Evolutionary conservation across 768 basidiomycete genomes (phyloP).

Genomic region (Guyanaporus albipodus): DNA sequence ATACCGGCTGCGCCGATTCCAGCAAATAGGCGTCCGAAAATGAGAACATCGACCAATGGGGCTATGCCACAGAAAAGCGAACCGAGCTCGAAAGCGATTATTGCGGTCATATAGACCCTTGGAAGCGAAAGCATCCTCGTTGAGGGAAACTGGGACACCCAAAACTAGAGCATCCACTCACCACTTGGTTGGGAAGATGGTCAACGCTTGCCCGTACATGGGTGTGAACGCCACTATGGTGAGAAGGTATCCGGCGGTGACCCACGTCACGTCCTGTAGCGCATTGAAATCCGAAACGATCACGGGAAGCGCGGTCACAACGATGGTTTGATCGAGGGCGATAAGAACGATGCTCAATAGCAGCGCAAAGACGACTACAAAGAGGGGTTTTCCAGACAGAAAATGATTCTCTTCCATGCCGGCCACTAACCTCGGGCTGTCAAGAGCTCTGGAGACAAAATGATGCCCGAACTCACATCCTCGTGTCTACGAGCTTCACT

Average conservation of each 20-base stretch:
- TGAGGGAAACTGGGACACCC: neutral
- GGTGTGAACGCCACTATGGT: conserved; percentile 36
- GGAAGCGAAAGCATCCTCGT: conserved; percentile 35
- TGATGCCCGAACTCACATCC: neutral
- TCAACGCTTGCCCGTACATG: conserved; percentile 8
- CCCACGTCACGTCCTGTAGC: conserved; percentile 41
- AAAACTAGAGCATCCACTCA: conserved; percentile 31
- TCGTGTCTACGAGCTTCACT: too few species aligned
- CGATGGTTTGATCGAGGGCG: conserved; percentile 42
- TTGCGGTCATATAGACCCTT: conserved; percentile 16
- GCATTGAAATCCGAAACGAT: conserved; percentile 11
- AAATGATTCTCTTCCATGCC: conserved; percentile 6
- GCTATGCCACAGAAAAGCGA: conserved; percentile 61
- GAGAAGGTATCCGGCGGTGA: conserved; percentile 64
- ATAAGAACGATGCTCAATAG: conserved; percentile 8
- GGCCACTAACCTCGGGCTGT: neutral
- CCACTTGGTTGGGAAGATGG: conserved; percentile 11
- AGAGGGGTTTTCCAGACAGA: conserved; percentile 3
- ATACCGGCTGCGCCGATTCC: conserved; percentile 69
- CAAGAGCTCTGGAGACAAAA: neutral
- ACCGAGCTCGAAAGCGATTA: conserved; percentile 36
- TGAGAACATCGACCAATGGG: conserved; percentile 55
- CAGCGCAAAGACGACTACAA: conserved; percentile 5
- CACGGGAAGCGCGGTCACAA: conserved; percentile 52
- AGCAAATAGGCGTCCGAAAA: conserved; percentile 61